These are phyloP conservation scores for Neurospora sp. DNA, from an alignment of 495 filamentous ascomycete genomes.

Conservation along the genomic window DNA sequence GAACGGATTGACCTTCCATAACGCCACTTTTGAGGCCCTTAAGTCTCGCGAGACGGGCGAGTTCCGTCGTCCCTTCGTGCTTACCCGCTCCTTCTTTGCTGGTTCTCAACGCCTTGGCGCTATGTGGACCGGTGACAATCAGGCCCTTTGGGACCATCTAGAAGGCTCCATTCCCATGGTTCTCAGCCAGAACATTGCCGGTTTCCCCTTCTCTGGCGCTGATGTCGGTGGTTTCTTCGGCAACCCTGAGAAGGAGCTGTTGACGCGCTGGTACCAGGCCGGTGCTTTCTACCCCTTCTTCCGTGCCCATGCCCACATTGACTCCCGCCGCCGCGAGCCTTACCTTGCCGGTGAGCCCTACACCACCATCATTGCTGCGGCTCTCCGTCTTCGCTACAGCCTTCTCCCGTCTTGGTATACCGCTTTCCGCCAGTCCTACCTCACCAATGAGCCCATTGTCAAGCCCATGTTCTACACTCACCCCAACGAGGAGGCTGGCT, in stretches of 20 bases:
- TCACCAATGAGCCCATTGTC: slow-evolving; percentile 77
- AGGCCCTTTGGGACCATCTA: slow-evolving; percentile 87
- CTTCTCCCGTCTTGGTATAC: slow-evolving; percentile 95
- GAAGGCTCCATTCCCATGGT: slow-evolving; percentile 83
- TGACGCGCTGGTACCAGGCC: slow-evolving; percentile 92
- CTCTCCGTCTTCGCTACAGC: slow-evolving; percentile 79
- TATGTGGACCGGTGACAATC: slow-evolving; percentile 99
- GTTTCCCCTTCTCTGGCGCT: slow-evolving; percentile 89
- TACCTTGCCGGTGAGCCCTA: slow-evolving; percentile 82
- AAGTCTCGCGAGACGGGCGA: slow-evolving; percentile 73
- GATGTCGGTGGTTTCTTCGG: slow-evolving; percentile 98
- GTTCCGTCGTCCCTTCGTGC: slow-evolving; percentile 68
- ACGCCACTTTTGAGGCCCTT: slow-evolving; percentile 81
- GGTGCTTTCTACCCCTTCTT: slow-evolving; percentile 98
- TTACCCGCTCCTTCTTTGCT: slow-evolving; percentile 85
- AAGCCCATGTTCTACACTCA: slow-evolving; percentile 87
- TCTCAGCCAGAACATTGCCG: slow-evolving; percentile 79
- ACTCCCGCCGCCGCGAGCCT: slow-evolving; percentile 86
- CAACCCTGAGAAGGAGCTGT: slow-evolving; percentile 82
- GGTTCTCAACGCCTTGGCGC: slow-evolving; percentile 83
- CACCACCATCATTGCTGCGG: slow-evolving; percentile 73
- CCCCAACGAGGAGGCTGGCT: slow-evolving; percentile 75
- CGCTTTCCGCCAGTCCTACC: slow-evolving; percentile 80
- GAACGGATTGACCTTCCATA: slow-evolving; percentile 86
- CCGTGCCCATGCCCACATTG: slow-evolving; percentile 95